Evolutionary conservation across 371 early-diverging fungal genomes (phyloP), one percentile per base, ranked within the genome.

Genomic region (Mortierella sp.): DNA sequence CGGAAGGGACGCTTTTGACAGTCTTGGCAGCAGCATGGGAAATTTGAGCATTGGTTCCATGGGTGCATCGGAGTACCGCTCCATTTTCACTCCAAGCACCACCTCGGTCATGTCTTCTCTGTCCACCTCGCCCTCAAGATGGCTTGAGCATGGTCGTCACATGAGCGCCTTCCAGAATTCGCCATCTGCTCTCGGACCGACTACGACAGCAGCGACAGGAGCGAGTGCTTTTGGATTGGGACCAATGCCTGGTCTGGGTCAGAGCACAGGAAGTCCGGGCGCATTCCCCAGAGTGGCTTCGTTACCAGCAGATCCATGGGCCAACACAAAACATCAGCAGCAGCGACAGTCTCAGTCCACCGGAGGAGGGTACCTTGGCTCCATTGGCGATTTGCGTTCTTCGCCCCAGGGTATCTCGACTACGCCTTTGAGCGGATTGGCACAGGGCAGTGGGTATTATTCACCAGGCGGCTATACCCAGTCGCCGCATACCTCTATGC

Each of bases 101-200:
- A 24, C 70, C 0, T 68, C 77, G 0, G 63, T 47, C 10, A 65
- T 77, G 2, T 68, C 71, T 7, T 61, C 77, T 37, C 39, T 74
- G 31, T 67, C 66, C 14, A 69, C 73, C 5, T 82, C 82, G 16
- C 48, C 81, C 1, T 44, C 77, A 8, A 71, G 78, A 44, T 78
- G 82, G 82, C 68, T 78, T 4, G 82, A 82, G 31, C 82, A 77
- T 31, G 44, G 64, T n/a, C 80, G 76, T n/a, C 72, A 72, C 39
- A 34, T 67, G 53, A 67, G 76, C 41, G 47, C 76, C 19, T 79
- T 71, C 43, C 61, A 55, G 13, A 70, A 41, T 31, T 79, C 79
- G 1, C 71, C 73, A 9, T 70, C 79, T 0, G 24, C 58, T 2
- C 65, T 50, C 13, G 52, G 53, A 9, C 24, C 61, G 37, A 61